These are phyloP conservation scores for Pyrus bretschneideri DNA, from an alignment of 306 rosid species.

Conservation along the genomic window DNA sequence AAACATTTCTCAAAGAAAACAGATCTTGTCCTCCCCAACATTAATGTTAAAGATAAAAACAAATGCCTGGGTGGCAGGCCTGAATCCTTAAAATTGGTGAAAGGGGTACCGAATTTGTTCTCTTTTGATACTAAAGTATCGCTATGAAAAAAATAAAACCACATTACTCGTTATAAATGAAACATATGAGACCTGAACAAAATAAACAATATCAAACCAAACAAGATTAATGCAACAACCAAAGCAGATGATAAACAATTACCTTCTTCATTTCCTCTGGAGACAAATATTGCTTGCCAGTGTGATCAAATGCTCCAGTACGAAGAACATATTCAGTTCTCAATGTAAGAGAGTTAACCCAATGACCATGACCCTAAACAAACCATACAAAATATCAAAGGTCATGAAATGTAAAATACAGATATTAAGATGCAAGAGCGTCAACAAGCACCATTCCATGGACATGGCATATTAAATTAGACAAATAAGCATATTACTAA, in stretches of 20 bases:
- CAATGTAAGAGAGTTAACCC: constrained; percentile 94
- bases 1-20: neutral
- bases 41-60: neutral
- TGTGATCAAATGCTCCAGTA: constrained; percentile 93
- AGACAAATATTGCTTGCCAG: constrained; percentile 69
- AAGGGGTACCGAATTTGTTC: neutral
- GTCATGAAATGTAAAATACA: constrained; percentile 3
- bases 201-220: too few species aligned
- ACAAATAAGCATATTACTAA: neutral
- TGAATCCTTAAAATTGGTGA: neutral
- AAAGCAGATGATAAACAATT: constrained; percentile 17
- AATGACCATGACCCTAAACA: constrained; percentile 86
- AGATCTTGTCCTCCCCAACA: neutral
- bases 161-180: neutral
- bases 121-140: neutral
- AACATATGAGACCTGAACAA: neutral
- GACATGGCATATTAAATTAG: neutral
- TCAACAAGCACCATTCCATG: neutral
- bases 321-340: constrained; percentile 95
- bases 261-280: constrained; percentile 88
- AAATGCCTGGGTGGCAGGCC: neutral
- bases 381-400: constrained; percentile 18
- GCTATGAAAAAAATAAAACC: neutral
- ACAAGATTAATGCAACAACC: neutral
- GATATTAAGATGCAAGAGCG: neutral